Percentiles rank a stretch among this genome's conserved stretches.
Evolutionary conservation across 2,329 filamentous ascomycete species (phyloP).

Genomic region (Hawksworthiomyces lignivorus): DNA sequence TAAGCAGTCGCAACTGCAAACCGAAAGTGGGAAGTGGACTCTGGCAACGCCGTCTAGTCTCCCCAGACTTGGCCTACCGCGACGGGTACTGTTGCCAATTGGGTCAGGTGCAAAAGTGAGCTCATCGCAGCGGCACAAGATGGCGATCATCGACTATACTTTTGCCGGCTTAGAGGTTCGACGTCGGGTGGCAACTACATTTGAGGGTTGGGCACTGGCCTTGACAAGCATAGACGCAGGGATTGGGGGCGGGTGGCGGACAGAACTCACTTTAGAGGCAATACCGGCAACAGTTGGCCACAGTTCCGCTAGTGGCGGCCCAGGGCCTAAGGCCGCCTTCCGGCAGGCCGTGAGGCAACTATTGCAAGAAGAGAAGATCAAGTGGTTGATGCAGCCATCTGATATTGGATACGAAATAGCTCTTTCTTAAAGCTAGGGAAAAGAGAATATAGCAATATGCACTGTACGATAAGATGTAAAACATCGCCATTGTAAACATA

Average conservation of each 20-base stretch:
- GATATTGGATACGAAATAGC: no score
- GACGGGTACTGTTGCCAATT: conserved; percentile 15
- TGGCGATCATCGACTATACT: conserved; percentile 25
- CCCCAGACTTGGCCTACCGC: conserved; percentile 18
- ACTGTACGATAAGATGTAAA: no score
- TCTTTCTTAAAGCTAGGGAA: no score
- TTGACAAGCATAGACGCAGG: conserved; percentile 48
- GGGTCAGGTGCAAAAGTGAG: no score
- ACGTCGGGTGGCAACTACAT: conserved; percentile 34
- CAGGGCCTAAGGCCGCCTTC: conserved; percentile 4
- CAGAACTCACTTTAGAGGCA: conserved; percentile 40
- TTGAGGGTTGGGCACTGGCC: conserved; percentile 36
- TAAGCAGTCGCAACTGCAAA: conserved; percentile 34
- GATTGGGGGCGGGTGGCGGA: conserved; percentile 41
- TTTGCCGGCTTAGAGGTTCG: conserved; percentile 48
- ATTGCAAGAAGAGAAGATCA: conserved; percentile 7
- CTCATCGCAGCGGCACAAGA: conserved; percentile 6
- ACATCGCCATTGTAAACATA: no score
- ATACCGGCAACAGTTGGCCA: conserved; percentile 5
- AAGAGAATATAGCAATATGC: no score
- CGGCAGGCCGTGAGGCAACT: conserved; percentile 5
- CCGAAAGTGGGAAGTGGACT: conserved; percentile 37
- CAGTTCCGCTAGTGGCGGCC: not conserved
- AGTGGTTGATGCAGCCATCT: conserved; percentile 9
- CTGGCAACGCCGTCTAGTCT: conserved; percentile 36